Evolutionary conservation across 495 filamentous ascomycete genomes (phyloP).

Genomic region (Lophiotrema nucula): DNA sequence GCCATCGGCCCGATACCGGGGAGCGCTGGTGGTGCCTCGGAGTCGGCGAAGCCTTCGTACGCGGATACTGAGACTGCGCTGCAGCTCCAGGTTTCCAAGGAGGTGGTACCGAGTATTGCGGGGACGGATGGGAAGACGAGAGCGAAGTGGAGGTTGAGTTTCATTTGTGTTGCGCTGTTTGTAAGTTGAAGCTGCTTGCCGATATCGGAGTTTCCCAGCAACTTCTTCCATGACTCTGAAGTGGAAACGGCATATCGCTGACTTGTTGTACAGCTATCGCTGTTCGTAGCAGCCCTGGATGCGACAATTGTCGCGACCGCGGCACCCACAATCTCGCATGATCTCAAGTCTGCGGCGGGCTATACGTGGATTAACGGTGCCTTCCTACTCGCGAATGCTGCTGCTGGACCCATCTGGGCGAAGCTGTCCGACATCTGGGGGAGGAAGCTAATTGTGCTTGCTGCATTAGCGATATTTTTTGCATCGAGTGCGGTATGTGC

Average conservation of each 20-base stretch:
- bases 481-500: slow-evolving; percentile 50
- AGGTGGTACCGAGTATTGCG: neutral
- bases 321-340: slow-evolving; percentile 54
- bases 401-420: slow-evolving; percentile 56
- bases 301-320: slow-evolving; percentile 63
- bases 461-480: slow-evolving; percentile 46
- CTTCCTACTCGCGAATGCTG: slow-evolving; percentile 58
- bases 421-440: slow-evolving; percentile 64
- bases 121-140: neutral
- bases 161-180: slow-evolving; percentile 14
- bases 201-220: neutral
- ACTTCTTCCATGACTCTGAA: neutral
- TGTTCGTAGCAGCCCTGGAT: slow-evolving; percentile 65
- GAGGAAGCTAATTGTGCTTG: slow-evolving; percentile 53
- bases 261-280: slow-evolving; percentile 23
- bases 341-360: slow-evolving; percentile 59
- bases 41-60: neutral
- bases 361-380: slow-evolving; percentile 69
- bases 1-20: neutral
- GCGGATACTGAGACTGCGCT: neutral
- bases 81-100: neutral
- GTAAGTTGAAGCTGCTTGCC: neutral
- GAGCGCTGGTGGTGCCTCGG: neutral
- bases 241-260: neutral
- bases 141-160: neutral